Base-by-base conservation (phyloP, 2,329 filamentous ascomycete species). In the Stylonectria norvegica region DNA sequence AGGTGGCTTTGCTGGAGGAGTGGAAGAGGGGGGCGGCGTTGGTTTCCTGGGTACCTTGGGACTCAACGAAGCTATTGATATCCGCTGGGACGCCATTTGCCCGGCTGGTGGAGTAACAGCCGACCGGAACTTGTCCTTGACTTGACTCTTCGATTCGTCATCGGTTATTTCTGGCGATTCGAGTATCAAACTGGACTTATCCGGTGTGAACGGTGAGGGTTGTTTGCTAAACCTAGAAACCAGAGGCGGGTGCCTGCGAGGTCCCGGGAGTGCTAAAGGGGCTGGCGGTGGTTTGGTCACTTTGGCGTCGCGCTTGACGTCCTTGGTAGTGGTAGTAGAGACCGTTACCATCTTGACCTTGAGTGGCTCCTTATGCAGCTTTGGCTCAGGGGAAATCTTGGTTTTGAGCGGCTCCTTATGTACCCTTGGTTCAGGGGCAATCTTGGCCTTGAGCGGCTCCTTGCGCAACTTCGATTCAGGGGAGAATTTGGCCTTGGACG, bases 41-140 rank as follows among this genome's bases (percentile, higher is more conserved):
- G 43, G 39, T 27, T 39, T 47, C 16, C 29, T 49, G 4, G 40
- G 41, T 14, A 22, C 37, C 22, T 35, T 45, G 5, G 52, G 38
- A 18, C 36, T 42, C 17, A 45, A 45, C 3, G 50, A 58, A 5
- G 63, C 57, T 4, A 59, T 56, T 17, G 62, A 60, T 5, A 64
- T 53, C 3, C 68, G 63, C 2, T 68, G 61, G 0, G 67, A 67
- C 8, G 73, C 55, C 60, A 74, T 73, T 45, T 74, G 62, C 71
- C 73, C 75, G 35, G 66, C 60, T 4, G 72, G 70, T 42, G 73
- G 67, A 5, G 61, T 53, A 8, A 65, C 52, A 4, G 62, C 60
- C 3, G 67, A 66, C 25, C 60, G 62, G 31, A 68, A 50, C 8
- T 63, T 57, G 17, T 57, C 59, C 9, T 47, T 45, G 12, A 53